Conservation (phyloP, 441 rosid genomes). For the Aleurites moluccanus region DNA sequence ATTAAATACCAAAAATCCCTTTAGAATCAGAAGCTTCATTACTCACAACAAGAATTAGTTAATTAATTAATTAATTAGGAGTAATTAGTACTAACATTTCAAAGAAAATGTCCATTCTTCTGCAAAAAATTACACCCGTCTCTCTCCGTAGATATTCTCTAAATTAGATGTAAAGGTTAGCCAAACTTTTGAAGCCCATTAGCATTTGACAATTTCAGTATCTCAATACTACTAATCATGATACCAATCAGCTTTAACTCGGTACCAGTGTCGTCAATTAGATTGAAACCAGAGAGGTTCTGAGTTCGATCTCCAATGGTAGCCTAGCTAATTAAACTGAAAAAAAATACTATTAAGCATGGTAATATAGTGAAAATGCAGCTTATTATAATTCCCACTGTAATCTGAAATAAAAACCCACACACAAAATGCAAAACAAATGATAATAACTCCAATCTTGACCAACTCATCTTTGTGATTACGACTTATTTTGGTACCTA, state of each 20-base stretch:
- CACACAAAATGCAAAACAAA: too few species aligned
- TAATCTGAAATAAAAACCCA: not conserved
- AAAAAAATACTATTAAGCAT: too few species aligned
- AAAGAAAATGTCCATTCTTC: not conserved
- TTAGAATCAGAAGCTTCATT: not conserved
- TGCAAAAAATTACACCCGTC: too few species aligned
- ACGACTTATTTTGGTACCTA: too few species aligned
- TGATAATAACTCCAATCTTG: not conserved
- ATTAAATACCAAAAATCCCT: not conserved
- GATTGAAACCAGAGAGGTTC: too few species aligned
- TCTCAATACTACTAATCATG: not conserved
- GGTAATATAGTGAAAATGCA: not conserved
- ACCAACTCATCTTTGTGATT: not conserved
- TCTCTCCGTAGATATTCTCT: too few species aligned
- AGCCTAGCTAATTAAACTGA: too few species aligned
- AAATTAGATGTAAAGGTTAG: too few species aligned
- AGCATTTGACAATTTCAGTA: not conserved
- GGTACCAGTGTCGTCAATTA: too few species aligned
- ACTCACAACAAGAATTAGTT: not conserved
- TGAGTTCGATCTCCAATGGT: too few species aligned
- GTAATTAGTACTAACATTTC: not conserved
- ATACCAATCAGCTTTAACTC: not conserved
- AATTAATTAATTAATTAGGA: not conserved
- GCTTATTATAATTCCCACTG: not conserved
- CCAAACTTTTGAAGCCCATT: too few species aligned